Base-by-base conservation (phyloP, 2,329 filamentous ascomycete genomes). In the Fusarium chaquense region DNA sequence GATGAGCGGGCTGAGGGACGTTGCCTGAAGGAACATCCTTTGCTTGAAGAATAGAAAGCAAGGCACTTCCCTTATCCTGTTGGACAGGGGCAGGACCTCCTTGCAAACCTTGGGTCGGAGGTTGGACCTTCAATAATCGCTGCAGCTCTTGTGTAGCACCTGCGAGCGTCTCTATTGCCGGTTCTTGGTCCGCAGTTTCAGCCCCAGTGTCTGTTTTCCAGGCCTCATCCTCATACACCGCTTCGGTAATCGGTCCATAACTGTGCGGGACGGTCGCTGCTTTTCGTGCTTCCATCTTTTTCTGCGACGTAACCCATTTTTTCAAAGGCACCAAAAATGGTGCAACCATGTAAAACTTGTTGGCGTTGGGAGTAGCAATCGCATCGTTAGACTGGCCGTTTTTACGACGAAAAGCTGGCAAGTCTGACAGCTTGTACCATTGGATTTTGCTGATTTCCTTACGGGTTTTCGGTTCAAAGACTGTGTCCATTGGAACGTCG, bases 371-470 rank as follows among this genome's bases (percentile, higher is more conserved):
- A 16, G 82, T 82, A 15, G 88, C 80, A 32, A 82, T 80, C 15
- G 87, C 84, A 52, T 90, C 86, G 46, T 88, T 85, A 18, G 75
- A 77, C 57, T 88, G 85, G 15, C 83, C 83, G 20, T 84, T 84
- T 76, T 91, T 94, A 78, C 91, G 92, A 58, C 90, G 89, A 74
- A 93, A 90, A 0, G 92, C 93, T 1, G 96, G 95, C 28, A 99
- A 86, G 65, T 98, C 94, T 0, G 91, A 92, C 41, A 99, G 83
- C 73, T 90, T 93, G 82, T 97, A 98, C 96, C 96, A 99, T 77
- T 93, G 85, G 63, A 99, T 97, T 81, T 93, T 97, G 81, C 95
- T 97, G 76, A 99, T 99, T 79, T 99, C 97, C 80, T 98, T 98
- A 58, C 97, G 87, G 8, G 96, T 98, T 73, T 90, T 90, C 6